These are phyloP conservation scores for Paraurostyla sp. DNA, from an alignment of 73 alveolate genomes.

Conservation along the genomic window DNA sequence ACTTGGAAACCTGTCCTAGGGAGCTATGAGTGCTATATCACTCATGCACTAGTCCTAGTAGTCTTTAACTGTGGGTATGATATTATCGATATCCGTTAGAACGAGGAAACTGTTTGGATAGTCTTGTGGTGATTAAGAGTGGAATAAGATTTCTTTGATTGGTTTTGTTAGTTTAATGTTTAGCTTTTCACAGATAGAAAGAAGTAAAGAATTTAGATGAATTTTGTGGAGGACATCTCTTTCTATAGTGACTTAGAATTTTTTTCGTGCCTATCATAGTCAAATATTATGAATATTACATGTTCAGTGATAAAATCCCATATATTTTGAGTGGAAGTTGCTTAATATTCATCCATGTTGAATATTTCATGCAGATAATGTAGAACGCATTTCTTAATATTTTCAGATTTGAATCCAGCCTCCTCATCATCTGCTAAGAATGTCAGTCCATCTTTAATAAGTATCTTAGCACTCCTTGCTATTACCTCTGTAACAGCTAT, in stretches of 20 bases:
- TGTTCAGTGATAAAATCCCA: constrained; percentile 77
- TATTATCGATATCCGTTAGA: constrained; percentile 45
- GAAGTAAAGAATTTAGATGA: constrained; percentile 46
- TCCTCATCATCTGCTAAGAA: constrained; percentile 66
- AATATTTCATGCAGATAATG: constrained; percentile 55
- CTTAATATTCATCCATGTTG: constrained; percentile 43
- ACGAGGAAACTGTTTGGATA: too few relatives aligned
- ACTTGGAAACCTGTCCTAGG: constrained; percentile 37
- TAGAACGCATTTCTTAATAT: constrained; percentile 52
- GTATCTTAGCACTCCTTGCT: constrained; percentile 54
- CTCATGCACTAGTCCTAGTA: constrained; percentile 6
- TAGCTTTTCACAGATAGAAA: constrained; percentile 53
- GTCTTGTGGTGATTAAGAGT: too few relatives aligned
- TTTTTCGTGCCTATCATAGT: constrained; percentile 34
- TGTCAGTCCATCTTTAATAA: constrained; percentile 59
- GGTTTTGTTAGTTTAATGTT: constrained; percentile 39
- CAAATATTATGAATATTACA: neutral
- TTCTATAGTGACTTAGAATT: constrained; percentile 57
- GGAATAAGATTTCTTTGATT: constrained; percentile 41
- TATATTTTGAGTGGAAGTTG: constrained; percentile 47
- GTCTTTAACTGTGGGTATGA: constrained; percentile 60
- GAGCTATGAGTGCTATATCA: constrained; percentile 17
- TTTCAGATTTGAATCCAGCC: constrained; percentile 54
- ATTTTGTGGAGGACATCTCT: constrained; percentile 54
- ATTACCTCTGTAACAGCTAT: constrained; percentile 67